Evolutionary conservation across 495 filamentous ascomycete genomes (phyloP), one percentile per base, ranked within the genome.

Genomic region (Podospora pseudocomata): DNA sequence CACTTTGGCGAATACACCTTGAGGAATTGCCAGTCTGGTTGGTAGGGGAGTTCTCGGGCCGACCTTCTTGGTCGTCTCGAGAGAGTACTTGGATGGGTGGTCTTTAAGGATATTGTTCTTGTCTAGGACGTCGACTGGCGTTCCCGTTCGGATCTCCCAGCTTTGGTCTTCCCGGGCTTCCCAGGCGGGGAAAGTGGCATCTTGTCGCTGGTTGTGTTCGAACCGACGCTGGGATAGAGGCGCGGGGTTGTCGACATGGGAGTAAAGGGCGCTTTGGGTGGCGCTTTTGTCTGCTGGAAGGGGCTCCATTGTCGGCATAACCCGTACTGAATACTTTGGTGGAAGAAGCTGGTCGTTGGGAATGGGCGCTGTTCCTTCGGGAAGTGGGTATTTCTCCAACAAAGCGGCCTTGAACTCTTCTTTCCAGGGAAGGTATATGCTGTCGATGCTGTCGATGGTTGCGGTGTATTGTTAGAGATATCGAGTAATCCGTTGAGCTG

Each of bases 381-480:
- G 88, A 0, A 97, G 82, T 2, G 94, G 93, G 72, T 87, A 91
- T 28, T 80, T 75, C 34, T 85, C 80, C 39, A 96, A 78, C 55
- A 98, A 75, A 54, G 86, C 79, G 30, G 83, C 83, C 62, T 85
- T 84, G 23, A 98, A 81, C 58, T 86, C 86, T 2, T 85, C 77
- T 16, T 86, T 84, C 94, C 94, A 98, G 5, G 90, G 86, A 56
- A 93, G 77, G 70, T 95, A 96, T 19, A 86, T 86, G 32, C 91
- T 92, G 75, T 98, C 94, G 53, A 94, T 80, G 28, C 78, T 84
- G 44, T 3, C 7, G 0, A 28, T 28, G n/a, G 53, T 7, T 44
- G 32, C 5, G 2, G 5, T 2, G 30, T 13, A 20, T 13, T 34
- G 57, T 67, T 3, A 62, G 67, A 34, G 60, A 55, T 18, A 13